Percentiles rank a stretch among this genome's conserved stretches.
phyloP scores from a whole-genome alignment of 768 basidiomycete species.

The Tylopilus rubrobrunneus region DNA sequence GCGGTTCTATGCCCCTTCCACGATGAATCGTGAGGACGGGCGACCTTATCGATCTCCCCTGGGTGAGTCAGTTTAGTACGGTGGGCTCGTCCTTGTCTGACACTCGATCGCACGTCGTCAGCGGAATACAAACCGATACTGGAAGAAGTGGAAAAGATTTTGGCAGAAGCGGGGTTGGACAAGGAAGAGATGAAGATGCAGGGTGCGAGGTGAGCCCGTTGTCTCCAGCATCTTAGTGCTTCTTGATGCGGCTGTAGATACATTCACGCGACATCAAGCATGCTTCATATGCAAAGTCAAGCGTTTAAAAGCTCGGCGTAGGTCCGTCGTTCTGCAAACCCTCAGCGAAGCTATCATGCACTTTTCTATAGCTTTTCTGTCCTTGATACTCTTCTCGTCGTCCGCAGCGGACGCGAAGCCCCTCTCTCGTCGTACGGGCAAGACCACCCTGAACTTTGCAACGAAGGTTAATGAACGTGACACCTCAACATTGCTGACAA shows the following conservation, averaged over 20 bases:
- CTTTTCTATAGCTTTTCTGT: slow-evolving; percentile 5
- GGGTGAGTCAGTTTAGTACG: slow-evolving; percentile 33
- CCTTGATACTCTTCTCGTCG: slow-evolving; percentile 10
- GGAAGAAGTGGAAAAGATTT: slow-evolving; percentile 77
- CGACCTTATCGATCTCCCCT: too few relatives aligned
- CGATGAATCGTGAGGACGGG: too few relatives aligned
- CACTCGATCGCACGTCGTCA: slow-evolving; percentile 22
- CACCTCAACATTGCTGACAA: slow-evolving; percentile 8
- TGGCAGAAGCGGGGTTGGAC: slow-evolving; percentile 80
- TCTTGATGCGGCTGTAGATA: too few relatives aligned
- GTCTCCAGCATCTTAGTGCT: too few relatives aligned
- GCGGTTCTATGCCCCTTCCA: too few relatives aligned
- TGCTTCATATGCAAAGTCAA: neutral
- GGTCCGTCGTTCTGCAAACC: neutral
- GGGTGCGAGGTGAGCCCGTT: slow-evolving; percentile 36
- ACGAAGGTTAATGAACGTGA: slow-evolving; percentile 11
- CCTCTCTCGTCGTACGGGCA: slow-evolving; percentile 2
- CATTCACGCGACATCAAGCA: too few relatives aligned
- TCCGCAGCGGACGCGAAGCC: slow-evolving; percentile 13
- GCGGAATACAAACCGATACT: slow-evolving; percentile 80
- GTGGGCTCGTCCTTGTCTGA: neutral
- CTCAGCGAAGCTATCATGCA: slow-evolving; percentile 8
- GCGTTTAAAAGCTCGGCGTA: neutral
- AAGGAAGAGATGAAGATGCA: slow-evolving; percentile 72
- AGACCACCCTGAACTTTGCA: slow-evolving; percentile 10